Evolutionary conservation across 2,329 filamentous ascomycete genomes (phyloP), one percentile per base, ranked within the genome.

Genomic region (Sporothrix brunneoviolacea): DNA sequence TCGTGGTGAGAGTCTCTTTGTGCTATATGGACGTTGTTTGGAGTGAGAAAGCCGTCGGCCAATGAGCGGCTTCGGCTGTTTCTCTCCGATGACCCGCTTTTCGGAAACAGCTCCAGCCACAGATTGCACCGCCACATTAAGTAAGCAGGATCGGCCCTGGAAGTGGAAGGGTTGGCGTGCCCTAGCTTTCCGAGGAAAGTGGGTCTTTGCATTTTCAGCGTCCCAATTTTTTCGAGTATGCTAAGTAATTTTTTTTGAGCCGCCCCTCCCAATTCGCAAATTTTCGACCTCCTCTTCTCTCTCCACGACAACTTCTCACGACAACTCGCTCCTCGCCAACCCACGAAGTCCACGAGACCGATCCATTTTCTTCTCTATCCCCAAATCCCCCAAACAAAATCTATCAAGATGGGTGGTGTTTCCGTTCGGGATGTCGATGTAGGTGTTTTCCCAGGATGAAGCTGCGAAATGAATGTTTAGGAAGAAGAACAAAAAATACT

Each of bases 391-490:
- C 40, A 54, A 56, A 41, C n/a, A 43, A 46, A 54, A 56, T 54
- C 52, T 50, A 49, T 52, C 55, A 89, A 78, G 71, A 91, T 91
- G 87, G 74, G 76, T 70, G 80, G 84, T 73, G 87, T 88, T 71
- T 81, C 77, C 65, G 87, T 91, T 75, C 86, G 86, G 76, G 87
- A 91, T 77, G 86, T 91, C 71, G 84, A 88, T 80, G 84, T 87
- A 83, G 74, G 82, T 82, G 64, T 60, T 62, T 54, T 60, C 58
- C 61, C 40, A 38, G 45, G 48, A 48, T 50, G 46, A 58, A 48
- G 46, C 16, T 35, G 35, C 36, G 19, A 21, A 27, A 48, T 19
- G n/a, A 28, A 6, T 28, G 24, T 28, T 10, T 28, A 46, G 21
- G 48, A 19, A 35, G 51, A 46, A 40, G 33, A 47, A 16, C 21